Conservation (phyloP, 768 basidiomycete species). For the Suillus hirtellus region DNA sequence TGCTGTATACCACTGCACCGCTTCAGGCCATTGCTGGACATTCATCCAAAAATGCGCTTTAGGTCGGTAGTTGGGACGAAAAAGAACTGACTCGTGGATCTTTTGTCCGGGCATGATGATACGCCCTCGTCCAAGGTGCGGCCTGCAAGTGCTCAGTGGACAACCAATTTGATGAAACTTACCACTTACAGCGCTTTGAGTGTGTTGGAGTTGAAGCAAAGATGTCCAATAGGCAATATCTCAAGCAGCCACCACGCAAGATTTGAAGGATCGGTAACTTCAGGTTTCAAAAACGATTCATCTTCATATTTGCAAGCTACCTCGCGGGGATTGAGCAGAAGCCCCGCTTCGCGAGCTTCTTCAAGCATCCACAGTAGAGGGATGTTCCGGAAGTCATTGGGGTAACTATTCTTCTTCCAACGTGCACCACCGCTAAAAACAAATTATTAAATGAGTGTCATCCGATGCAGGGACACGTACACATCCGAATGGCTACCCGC, state of each 20-base stretch:
- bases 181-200: not conserved
- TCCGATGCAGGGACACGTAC: constrained; percentile 16
- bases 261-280: not conserved
- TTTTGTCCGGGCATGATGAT: constrained; percentile 10
- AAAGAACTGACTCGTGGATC: constrained; percentile 10
- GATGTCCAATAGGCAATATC: not conserved
- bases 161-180: not conserved
- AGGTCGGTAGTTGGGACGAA: constrained; percentile 5
- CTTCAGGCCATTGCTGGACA: constrained; percentile 6
- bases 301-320: not conserved
- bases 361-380: constrained; percentile 26
- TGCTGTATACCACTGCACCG: not conserved
- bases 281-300: not conserved
- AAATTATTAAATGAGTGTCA: constrained; percentile 25
- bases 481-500: constrained; percentile 26
- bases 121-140: constrained; percentile 4
- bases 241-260: constrained; percentile 6
- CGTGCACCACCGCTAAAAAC: constrained; percentile 12
- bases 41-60: constrained; percentile 6
- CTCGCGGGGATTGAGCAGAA: constrained; percentile 14
- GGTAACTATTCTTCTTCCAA: not conserved
- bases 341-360: constrained; percentile 23
- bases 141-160: not conserved
- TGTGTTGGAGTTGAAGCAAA: not conserved
- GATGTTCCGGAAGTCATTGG: not conserved